Evolutionary conservation across 2,329 filamentous ascomycete species (phyloP).

Genomic region (Alternaria postmessia): DNA sequence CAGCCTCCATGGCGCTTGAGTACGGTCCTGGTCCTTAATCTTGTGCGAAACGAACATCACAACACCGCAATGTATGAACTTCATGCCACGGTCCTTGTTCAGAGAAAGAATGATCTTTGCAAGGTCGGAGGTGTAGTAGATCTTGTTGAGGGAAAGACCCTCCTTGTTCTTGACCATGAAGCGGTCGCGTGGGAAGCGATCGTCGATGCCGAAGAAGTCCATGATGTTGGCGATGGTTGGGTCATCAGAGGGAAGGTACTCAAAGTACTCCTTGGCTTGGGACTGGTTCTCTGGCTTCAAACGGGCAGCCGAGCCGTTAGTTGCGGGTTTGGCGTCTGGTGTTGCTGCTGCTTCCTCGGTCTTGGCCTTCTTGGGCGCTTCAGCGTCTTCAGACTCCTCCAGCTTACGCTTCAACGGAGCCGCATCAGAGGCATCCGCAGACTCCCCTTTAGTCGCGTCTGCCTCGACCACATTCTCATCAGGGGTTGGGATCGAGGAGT

Average conservation of each 20-base stretch:
- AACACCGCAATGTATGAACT: slow-evolving; percentile 95
- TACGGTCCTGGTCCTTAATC: slow-evolving; percentile 96
- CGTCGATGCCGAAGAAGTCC: slow-evolving; percentile 83
- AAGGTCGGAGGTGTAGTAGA: slow-evolving; percentile 92
- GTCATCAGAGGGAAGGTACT: slow-evolving; percentile 80
- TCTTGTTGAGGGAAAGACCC: slow-evolving; percentile 88
- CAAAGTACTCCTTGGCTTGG: slow-evolving; percentile 85
- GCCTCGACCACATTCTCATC: slow-evolving; percentile 35
- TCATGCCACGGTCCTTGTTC: slow-evolving; percentile 91
- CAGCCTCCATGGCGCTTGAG: slow-evolving; percentile 90
- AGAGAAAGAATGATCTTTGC: slow-evolving; percentile 83
- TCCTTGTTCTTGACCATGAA: slow-evolving; percentile 96
- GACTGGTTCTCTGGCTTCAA: slow-evolving; percentile 58
- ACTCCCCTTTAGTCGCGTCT: slow-evolving; percentile 29
- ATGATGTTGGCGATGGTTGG: slow-evolving; percentile 79
- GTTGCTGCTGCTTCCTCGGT: slow-evolving; percentile 30
- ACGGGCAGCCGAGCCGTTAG: slow-evolving; percentile 34
- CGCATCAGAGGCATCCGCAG: slow-evolving; percentile 14
- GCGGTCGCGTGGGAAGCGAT: slow-evolving; percentile 85
- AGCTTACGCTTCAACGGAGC: slow-evolving; percentile 51
- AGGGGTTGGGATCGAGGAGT: slow-evolving; percentile 31
- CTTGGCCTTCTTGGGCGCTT: slow-evolving; percentile 44
- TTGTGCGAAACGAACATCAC: slow-evolving; percentile 78
- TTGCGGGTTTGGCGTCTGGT: slow-evolving; percentile 19
- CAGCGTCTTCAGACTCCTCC: slow-evolving; percentile 46